A percentile compares a stretch with the other conserved stretches of the same genome.
phyloP scores from a whole-genome alignment of 1,284 basidiomycete genomes.

The Ganoderma boninense region DNA sequence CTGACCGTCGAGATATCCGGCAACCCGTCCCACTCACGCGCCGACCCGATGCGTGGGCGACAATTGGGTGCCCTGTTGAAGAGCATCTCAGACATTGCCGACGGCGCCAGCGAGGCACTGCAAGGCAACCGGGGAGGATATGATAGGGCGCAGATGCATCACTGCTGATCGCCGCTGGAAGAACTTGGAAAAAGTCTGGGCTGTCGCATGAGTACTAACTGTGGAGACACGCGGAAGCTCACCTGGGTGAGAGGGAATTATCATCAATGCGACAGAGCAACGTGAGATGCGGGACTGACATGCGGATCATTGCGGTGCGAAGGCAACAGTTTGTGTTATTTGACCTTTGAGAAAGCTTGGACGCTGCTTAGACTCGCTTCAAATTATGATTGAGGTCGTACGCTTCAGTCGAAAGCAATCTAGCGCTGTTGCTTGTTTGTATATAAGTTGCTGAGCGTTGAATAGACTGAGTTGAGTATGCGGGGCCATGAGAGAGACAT shows the following conservation, averaged over 20 bases:
- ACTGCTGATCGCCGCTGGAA: constrained; percentile 1
- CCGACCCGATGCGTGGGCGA: not conserved
- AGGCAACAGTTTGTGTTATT: not conserved
- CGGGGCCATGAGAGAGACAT: too few relatives aligned
- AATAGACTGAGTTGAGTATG: too few relatives aligned
- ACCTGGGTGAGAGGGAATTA: not conserved
- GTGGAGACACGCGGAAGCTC: not conserved
- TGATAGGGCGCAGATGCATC: constrained; percentile 7
- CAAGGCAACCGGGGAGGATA: constrained; percentile 8
- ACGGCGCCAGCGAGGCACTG: constrained; percentile 2
- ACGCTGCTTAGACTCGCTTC: too few relatives aligned
- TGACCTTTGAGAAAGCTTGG: not conserved
- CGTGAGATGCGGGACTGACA: not conserved
- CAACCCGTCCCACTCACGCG: not conserved
- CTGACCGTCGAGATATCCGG: not conserved
- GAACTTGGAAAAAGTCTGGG: too few relatives aligned
- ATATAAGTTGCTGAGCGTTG: too few relatives aligned
- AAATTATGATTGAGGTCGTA: not conserved
- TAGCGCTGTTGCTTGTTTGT: too few relatives aligned
- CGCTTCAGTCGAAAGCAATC: too few relatives aligned
- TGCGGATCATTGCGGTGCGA: not conserved
- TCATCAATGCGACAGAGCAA: not conserved
- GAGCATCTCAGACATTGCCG: constrained; percentile 3
- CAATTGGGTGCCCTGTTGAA: not conserved
- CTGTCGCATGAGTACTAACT: not conserved